Evolutionary conservation across 2,329 filamentous ascomycete genomes (phyloP).

Genomic region (Xylaria sp.): DNA sequence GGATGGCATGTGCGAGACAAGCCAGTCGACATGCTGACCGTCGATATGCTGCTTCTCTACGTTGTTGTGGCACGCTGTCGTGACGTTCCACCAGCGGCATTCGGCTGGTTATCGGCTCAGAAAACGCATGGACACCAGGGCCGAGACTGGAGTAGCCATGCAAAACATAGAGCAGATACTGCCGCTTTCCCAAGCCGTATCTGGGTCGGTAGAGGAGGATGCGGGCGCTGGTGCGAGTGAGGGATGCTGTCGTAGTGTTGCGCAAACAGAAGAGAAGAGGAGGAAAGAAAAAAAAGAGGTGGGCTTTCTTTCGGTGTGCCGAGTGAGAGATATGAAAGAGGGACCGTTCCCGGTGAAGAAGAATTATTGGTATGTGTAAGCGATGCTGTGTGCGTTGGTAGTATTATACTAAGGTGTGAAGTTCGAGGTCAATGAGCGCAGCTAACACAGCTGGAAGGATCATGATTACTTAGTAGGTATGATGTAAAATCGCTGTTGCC

Average conservation of each 20-base stretch:
- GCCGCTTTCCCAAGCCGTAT: neutral
- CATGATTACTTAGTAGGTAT: no score
- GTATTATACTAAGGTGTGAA: neutral
- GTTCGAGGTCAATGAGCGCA: neutral
- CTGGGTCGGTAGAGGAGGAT: neutral
- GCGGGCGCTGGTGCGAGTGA: conserved; percentile 15
- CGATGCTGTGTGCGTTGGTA: neutral
- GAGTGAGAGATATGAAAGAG: neutral
- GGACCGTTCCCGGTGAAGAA: neutral
- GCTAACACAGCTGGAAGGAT: conserved; percentile 3
- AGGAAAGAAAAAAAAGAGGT: neutral
- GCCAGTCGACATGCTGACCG: conserved; percentile 41
- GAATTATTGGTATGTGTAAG: neutral
- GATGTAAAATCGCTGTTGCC: conserved; percentile 17
- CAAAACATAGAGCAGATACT: neutral
- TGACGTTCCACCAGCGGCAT: conserved; percentile 28
- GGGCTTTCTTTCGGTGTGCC: neutral
- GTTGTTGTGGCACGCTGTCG: conserved; percentile 14
- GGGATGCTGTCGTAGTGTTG: conserved; percentile 21
- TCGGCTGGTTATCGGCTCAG: conserved; percentile 26
- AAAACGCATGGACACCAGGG: conserved; percentile 28
- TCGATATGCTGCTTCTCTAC: conserved; percentile 9
- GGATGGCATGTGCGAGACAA: conserved; percentile 34
- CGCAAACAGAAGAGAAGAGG: conserved; percentile 5
- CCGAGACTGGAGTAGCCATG: neutral